phyloP scores from a whole-genome alignment of 2,329 filamentous ascomycete genomes.

The Cladophialophora immunda region DNA sequence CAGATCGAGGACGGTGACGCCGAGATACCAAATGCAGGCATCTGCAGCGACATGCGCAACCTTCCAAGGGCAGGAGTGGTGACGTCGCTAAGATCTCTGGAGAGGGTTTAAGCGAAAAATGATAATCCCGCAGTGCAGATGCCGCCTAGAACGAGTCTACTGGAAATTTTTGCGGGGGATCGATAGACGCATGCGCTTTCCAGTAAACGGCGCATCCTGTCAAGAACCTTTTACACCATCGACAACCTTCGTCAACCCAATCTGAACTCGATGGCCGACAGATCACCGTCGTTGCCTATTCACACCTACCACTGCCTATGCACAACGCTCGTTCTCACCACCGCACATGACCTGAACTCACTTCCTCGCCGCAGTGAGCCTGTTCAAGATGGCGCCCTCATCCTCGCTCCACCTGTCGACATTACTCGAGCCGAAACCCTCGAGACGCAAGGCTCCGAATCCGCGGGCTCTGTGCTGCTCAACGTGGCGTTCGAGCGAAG shows the following conservation, averaged over 20 bases:
- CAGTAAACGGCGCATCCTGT: neutral
- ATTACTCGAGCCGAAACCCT: slow-evolving; percentile 38
- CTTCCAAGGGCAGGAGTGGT: slow-evolving; percentile 22
- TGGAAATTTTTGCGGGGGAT: slow-evolving; percentile 13
- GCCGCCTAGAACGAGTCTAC: neutral
- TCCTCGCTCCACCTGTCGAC: slow-evolving; percentile 61
- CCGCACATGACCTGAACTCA: slow-evolving; percentile 59
- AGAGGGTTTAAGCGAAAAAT: slow-evolving; percentile 10
- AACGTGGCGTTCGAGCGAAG: slow-evolving; percentile 60
- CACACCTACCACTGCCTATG: slow-evolving; percentile 69
- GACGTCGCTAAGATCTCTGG: slow-evolving; percentile 25
- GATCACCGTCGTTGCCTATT: slow-evolving; percentile 7
- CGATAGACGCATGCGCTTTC: neutral
- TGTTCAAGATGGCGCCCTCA: slow-evolving; percentile 63
- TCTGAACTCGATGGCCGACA: slow-evolving; percentile 22
- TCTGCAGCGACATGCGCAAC: slow-evolving; percentile 11
- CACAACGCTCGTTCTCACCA: slow-evolving; percentile 70
- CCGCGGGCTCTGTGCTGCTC: slow-evolving; percentile 51
- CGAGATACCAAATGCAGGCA: slow-evolving; percentile 2
- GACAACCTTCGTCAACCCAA: neutral
- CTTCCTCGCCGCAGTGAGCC: slow-evolving; percentile 62
- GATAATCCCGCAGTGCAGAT: slow-evolving; percentile 10
- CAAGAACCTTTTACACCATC: neutral
- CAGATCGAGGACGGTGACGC: neutral
- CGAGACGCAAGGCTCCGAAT: slow-evolving; percentile 38